Percentiles rank a stretch among this genome's conserved stretches.
These are phyloP conservation scores for Aurifilum marmelostoma DNA, from an alignment of 2,329 filamentous ascomycete species.

Conservation along the genomic window DNA sequence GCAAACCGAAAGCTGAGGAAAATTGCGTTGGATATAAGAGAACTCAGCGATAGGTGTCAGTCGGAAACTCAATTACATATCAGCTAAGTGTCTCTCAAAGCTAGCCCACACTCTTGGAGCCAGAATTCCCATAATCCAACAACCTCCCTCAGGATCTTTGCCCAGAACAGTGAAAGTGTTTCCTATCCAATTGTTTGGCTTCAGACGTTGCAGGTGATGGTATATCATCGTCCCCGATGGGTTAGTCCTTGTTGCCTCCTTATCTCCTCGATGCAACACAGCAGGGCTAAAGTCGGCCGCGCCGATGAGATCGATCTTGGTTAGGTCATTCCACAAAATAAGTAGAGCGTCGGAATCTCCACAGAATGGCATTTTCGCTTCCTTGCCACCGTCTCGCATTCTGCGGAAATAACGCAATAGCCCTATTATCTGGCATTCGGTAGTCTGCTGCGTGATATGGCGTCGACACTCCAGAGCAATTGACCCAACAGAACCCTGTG, in stretches of 20 bases:
- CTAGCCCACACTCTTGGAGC: neutral
- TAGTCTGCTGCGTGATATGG: slow-evolving; percentile 41
- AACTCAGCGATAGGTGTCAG: neutral
- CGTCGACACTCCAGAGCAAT: slow-evolving; percentile 39
- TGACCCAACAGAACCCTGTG: slow-evolving; percentile 33
- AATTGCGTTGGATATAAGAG: too few species aligned
- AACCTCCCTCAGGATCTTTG: slow-evolving; percentile 36
- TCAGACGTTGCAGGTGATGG: slow-evolving; percentile 27
- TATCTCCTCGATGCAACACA: slow-evolving; percentile 30
- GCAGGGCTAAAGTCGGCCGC: slow-evolving; percentile 43
- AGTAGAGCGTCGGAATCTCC: slow-evolving; percentile 40
- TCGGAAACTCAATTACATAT: neutral
- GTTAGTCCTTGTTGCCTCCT: slow-evolving; percentile 26
- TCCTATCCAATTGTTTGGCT: slow-evolving; percentile 17
- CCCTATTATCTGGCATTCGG: slow-evolving; percentile 39
- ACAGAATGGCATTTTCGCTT: slow-evolving; percentile 33
- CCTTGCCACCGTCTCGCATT: slow-evolving; percentile 29
- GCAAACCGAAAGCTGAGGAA: too few species aligned
- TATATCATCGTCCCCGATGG: slow-evolving; percentile 31
- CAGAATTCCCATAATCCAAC: slow-evolving; percentile 35
- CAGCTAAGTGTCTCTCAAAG: neutral
- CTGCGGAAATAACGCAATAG: slow-evolving; percentile 34
- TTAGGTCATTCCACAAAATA: slow-evolving; percentile 46
- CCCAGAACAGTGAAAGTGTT: slow-evolving; percentile 33
- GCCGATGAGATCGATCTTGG: slow-evolving; percentile 41